Conservation (phyloP, 768 basidiomycete species). For the Rhodotorula babjevae region DNA sequence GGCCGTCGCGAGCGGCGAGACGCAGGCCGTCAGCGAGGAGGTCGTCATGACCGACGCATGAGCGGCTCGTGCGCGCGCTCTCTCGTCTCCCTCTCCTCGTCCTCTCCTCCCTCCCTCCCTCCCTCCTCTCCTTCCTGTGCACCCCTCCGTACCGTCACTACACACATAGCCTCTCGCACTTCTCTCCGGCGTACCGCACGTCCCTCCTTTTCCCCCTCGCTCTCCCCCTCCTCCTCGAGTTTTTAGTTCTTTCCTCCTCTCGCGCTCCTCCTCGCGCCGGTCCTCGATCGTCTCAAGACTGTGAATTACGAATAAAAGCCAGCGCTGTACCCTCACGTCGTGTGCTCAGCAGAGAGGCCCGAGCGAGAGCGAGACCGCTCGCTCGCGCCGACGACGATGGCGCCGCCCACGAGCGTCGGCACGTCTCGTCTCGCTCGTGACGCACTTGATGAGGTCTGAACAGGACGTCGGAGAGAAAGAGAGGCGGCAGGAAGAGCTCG, state of each 20-base stretch:
- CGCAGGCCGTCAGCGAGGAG: constrained; percentile 26
- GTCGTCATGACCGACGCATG: constrained; percentile 38
- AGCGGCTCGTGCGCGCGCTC: not conserved
- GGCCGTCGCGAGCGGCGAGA: constrained; percentile 27
- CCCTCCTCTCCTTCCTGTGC: not conserved
- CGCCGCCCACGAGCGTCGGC: too few relatives aligned
- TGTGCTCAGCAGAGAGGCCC: too few relatives aligned
- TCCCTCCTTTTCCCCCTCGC: too few relatives aligned
- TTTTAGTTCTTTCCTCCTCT: too few relatives aligned
- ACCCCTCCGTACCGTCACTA: not conserved
- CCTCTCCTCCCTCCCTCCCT: not conserved
- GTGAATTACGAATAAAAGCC: not conserved
- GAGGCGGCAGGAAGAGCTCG: too few relatives aligned
- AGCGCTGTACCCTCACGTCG: constrained; percentile 2
- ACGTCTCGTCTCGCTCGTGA: too few relatives aligned
- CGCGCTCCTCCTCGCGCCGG: too few relatives aligned
- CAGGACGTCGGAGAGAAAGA: too few relatives aligned
- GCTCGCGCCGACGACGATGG: too few relatives aligned
- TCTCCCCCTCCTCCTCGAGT: not conserved
- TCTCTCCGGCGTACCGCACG: too few relatives aligned
- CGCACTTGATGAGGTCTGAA: too few relatives aligned
- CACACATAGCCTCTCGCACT: not conserved
- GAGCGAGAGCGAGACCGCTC: too few relatives aligned
- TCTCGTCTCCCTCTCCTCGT: not conserved
- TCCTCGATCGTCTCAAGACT: not conserved